These are phyloP conservation scores for Neospora caninum DNA, from an alignment of 169 alveolate genomes.

Conservation along the genomic window DNA sequence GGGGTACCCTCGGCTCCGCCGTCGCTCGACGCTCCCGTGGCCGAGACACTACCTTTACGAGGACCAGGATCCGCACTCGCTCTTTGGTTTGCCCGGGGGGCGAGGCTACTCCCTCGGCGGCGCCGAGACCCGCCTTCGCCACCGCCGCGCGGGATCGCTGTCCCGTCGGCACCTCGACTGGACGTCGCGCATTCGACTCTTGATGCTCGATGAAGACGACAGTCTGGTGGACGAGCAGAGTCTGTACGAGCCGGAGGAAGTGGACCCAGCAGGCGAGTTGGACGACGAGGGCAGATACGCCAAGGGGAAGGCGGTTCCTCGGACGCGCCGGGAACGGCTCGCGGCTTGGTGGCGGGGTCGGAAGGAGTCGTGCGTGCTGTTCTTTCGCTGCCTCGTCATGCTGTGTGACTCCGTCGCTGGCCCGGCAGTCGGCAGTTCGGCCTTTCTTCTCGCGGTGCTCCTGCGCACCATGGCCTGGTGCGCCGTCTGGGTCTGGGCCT, in stretches of 20 bases:
- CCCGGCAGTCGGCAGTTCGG: constrained; percentile 38
- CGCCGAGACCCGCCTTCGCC: not conserved
- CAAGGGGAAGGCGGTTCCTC: not conserved
- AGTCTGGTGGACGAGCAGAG: not conserved
- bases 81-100: not conserved
- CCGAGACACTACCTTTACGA: not conserved
- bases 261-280: not conserved
- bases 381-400: not conserved
- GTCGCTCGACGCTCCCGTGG: not conserved
- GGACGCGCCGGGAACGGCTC: not conserved
- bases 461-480: constrained; percentile 72
- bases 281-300: not conserved
- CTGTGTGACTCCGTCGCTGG: not conserved
- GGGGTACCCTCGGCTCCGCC: not conserved
- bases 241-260: not conserved
- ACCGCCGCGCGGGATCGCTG: not conserved
- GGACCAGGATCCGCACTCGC: not conserved
- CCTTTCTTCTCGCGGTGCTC: constrained; percentile 46
- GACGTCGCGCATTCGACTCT: not conserved
- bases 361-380: not conserved
- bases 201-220: constrained; percentile 24
- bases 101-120: not conserved
- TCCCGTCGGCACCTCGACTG: not conserved
- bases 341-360: not conserved
- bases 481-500: constrained; percentile 73